Percentiles rank a stretch among this genome's conserved stretches.
Evolutionary conservation across 768 basidiomycete genomes (phyloP).

Genomic region (Piloderma croceum): DNA sequence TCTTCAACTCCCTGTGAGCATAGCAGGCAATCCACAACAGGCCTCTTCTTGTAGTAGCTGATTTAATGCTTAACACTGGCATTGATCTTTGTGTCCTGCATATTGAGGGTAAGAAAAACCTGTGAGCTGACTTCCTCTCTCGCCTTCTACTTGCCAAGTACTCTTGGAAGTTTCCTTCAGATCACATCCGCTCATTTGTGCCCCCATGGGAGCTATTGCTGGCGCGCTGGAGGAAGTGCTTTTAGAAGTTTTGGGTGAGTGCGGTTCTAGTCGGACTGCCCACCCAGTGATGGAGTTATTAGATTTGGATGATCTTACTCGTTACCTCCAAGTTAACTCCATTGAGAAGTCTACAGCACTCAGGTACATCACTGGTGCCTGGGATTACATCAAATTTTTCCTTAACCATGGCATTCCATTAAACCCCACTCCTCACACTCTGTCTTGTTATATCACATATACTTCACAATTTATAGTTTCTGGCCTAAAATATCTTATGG

Average conservation of each 20-base stretch:
- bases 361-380: slow-evolving; percentile 18
- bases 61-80: slow-evolving; percentile 8
- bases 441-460: slow-evolving; percentile 17
- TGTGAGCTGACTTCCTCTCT: slow-evolving; percentile 15
- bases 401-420: slow-evolving; percentile 9
- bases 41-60: slow-evolving; percentile 9
- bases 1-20: slow-evolving; percentile 12
- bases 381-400: slow-evolving; percentile 19
- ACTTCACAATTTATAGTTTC: slow-evolving; percentile 17
- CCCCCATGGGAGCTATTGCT: slow-evolving; percentile 15
- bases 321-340: slow-evolving; percentile 16
- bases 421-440: slow-evolving; percentile 16
- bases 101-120: slow-evolving; percentile 14
- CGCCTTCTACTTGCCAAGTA: slow-evolving; percentile 15
- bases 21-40: slow-evolving; percentile 9
- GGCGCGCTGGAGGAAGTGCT: slow-evolving; percentile 15
- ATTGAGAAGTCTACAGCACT: slow-evolving; percentile 13
- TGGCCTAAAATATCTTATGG: slow-evolving; percentile 17
- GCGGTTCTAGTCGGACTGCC: neutral
- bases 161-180: slow-evolving; percentile 9
- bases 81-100: slow-evolving; percentile 14
- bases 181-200: slow-evolving; percentile 15
- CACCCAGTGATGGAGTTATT: slow-evolving; percentile 10
- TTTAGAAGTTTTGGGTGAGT: slow-evolving; percentile 14
- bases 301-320: slow-evolving; percentile 11